Conservation (phyloP, 257 asterid genomes). For the Apocynum venetum region DNA sequence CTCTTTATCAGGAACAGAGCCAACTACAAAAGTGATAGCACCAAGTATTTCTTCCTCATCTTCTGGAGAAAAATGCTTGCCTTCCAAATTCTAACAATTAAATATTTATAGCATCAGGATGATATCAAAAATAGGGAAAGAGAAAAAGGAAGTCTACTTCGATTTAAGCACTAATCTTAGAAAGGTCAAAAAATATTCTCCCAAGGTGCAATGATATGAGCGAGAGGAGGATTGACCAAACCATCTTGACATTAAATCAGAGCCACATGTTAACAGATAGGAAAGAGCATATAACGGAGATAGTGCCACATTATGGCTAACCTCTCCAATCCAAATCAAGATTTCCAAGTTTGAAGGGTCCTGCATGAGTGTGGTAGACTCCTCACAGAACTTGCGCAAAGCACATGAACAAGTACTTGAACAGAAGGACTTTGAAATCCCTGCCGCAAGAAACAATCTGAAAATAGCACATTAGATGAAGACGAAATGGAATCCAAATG, state of each 20-base stretch:
- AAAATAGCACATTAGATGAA: constrained; percentile 31
- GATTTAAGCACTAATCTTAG: not conserved
- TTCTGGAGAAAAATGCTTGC: constrained; percentile 56
- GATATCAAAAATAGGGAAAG: not conserved
- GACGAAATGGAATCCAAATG: constrained; percentile 7
- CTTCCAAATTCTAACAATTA: constrained; percentile 67
- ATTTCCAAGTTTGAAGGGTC: constrained; percentile 81
- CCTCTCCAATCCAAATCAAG: constrained; percentile 90
- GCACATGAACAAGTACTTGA: constrained; percentile 71
- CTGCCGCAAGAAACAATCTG: constrained; percentile 79
- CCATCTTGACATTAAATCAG: not conserved
- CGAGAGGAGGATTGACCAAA: not conserved
- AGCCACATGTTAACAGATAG: not conserved
- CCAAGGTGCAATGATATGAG: not conserved
- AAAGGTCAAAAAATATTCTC: not conserved
- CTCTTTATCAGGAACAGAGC: constrained; percentile 65
- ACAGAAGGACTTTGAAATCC: constrained; percentile 65
- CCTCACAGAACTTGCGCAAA: constrained; percentile 81
- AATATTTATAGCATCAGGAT: constrained; percentile 10
- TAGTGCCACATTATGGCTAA: constrained; percentile 28
- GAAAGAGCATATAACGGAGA: not conserved
- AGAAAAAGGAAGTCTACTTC: not conserved
- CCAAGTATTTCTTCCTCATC: constrained; percentile 82
- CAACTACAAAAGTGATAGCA: constrained; percentile 65
- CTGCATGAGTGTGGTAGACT: constrained; percentile 51